Evolutionary conservation across 73 alveolate genomes (phyloP), one percentile per base, ranked within the genome.

Genomic region (Blepharisma japonicum): DNA sequence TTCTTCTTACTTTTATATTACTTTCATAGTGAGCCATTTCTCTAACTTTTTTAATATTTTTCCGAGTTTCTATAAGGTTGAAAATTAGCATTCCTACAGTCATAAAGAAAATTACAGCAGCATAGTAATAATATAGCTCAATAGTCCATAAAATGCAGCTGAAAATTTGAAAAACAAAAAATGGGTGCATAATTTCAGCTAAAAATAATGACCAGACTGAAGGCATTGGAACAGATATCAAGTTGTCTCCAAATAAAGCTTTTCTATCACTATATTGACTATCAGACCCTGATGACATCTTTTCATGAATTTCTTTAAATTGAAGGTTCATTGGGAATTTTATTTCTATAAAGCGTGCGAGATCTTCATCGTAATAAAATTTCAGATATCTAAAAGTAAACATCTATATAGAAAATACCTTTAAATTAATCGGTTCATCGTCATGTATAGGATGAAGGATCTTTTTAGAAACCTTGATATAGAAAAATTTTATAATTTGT

Each of bases 71-170:
- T 27, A 83, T 80, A 38, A 94, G 88, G n/a, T 91, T 77, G 39
- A 89, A 81, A 6, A 92, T 68, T 32, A 92, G 87, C 18, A 95
- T 83, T 18, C 81, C 72, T n/a, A 89, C 55, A 4, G 97, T 90
- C 25, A 91, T 83, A 14, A 92, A 79, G 25, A 93, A 68, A 47
- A 96, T 87, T n/a, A 90, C 94, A 55, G 91, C 53, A 45, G 98
- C 98, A 81, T 96, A 96, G 25, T 76, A 82, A 46, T 80, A 80
- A 82, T 94, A 95, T 38, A 79, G 93, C 46, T 93, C 97, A 8
- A 88, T 77, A 61, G 74, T 88, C 99, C 99, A 94, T 27, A 95
- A 71, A 45, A 85, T 56, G 47, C 81, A 68, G 21, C 94, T 84
- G 80, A 80, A 90, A 25, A 89, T 80, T 79, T 91, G 93, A 72